Base-by-base conservation (phyloP, 345 rosid species). In the Ceriops tagal region DNA sequence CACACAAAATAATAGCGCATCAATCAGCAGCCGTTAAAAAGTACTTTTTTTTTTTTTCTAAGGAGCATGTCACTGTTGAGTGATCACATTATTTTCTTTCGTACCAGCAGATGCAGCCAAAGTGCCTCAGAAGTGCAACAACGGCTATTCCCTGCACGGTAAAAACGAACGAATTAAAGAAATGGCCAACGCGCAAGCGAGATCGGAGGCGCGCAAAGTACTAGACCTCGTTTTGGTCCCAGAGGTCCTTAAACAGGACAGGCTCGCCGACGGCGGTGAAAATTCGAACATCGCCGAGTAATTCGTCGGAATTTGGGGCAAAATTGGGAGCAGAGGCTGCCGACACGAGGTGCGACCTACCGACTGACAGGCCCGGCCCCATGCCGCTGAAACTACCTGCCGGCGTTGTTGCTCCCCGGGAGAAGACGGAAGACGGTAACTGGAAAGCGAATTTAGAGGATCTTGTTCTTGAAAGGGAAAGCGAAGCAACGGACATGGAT, bases 101-200 rank as follows among this genome's bases (percentile, higher is more conserved):
- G 0, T 83, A 93, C 96, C 97, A 87, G 86, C 91, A 93, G 79
- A 73, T 46, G 69, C 98, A 91, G 52, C 97, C 98, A 76, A 93
- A 91, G 82, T 91, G 96, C 75, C 97, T 85, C 75, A 93, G 71
- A 49, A 93, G 92, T 20, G 95, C 95, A 60, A 89, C 96, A 53
- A 89, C 95, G 26, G 96, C 90, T 20, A 91, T 70, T 53, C 90
- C 95, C 96, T 93, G 72, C 26, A 69, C 57, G 5, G 43, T 28
- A 71, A 8, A 30, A 8, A 30, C 19, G 11, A 5, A 20, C 37
- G 46, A 35, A 15, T 5, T 8, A n/a, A 62, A 66, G 1, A 22
- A 21, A 15, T 0, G 19, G 9, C 19, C 19, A 39, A 34, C 37
- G 10, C 10, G 37, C 37, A 34, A 34, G 37, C 4, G 20, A 61